phyloP scores from a whole-genome alignment of 352 stramenopile genomes.

The Plasmopara viticola region DNA sequence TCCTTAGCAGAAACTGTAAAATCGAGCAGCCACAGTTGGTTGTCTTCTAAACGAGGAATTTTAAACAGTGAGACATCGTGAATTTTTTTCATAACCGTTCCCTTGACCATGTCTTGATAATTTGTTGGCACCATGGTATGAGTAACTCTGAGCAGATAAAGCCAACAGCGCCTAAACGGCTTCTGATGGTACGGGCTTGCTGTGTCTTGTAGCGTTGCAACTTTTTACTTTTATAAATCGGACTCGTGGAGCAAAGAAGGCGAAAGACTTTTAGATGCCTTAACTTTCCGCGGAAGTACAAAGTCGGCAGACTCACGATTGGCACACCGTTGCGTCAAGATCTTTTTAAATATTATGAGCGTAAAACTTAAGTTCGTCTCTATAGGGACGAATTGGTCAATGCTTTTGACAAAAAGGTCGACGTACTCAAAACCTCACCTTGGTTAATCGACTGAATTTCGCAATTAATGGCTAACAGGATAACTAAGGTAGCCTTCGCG shows the following conservation, averaged over 20 bases:
- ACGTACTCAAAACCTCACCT: not conserved
- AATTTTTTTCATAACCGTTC: not conserved
- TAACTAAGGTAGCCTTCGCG: not conserved
- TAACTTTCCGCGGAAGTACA: not conserved
- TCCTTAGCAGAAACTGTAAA: not conserved
- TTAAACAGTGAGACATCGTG: constrained; percentile 4
- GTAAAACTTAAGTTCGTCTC: not conserved
- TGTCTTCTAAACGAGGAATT: not conserved
- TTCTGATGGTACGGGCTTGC: not conserved
- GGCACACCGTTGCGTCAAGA: not conserved
- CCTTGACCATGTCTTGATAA: constrained; percentile 5
- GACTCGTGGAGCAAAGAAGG: not conserved
- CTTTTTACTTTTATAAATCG: not conserved
- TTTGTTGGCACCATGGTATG: constrained; percentile 7
- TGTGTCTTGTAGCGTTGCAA: not conserved
- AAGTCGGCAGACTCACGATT: not conserved
- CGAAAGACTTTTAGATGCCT: not conserved
- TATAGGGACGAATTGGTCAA: not conserved
- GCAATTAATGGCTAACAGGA: not conserved
- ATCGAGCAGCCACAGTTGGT: not conserved
- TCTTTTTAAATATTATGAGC: not conserved
- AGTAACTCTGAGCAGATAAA: not conserved
- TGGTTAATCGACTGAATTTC: not conserved
- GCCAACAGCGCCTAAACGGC: not conserved
- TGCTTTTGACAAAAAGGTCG: not conserved